These are phyloP conservation scores for Cyathus striatus DNA, from an alignment of 768 basidiomycete genomes.

Conservation along the genomic window DNA sequence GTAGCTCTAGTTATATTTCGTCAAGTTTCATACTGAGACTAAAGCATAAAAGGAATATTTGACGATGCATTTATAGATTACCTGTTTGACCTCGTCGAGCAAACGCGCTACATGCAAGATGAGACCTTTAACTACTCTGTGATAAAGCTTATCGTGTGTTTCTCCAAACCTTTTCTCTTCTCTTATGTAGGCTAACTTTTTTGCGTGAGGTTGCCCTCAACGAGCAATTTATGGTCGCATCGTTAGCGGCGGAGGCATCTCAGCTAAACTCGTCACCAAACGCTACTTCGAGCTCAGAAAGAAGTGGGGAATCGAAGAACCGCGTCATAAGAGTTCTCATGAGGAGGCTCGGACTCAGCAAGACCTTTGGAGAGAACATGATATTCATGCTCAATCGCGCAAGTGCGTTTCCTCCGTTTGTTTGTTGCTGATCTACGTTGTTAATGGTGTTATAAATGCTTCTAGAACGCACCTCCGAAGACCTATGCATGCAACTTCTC, in stretches of 20 bases:
- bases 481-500: conserved; percentile 89
- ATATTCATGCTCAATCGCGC: conserved; percentile 99
- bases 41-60: conserved; percentile 68
- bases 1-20: conserved; percentile 19
- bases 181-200: neutral
- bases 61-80: conserved; percentile 81
- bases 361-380: conserved; percentile 97
- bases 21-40: neutral
- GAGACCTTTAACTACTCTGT: conserved; percentile 94
- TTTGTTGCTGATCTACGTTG: neutral
- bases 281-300: conserved; percentile 11
- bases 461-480: conserved; percentile 80
- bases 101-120: conserved; percentile 81
- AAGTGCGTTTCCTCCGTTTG: conserved; percentile 53
- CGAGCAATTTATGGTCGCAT: conserved; percentile 97
- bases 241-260: conserved; percentile 36
- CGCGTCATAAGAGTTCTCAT: conserved; percentile 80
- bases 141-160: conserved; percentile 85
- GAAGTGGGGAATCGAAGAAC: conserved; percentile 50
- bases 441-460: neutral
- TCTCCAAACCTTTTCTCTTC: neutral
- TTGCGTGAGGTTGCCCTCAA: conserved; percentile 78
- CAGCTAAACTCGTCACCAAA: too few species aligned
- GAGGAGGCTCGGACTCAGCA: conserved; percentile 78
- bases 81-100: conserved; percentile 90